Evolutionary conservation across 768 basidiomycete species (phyloP), one percentile per base, ranked within the genome.

Genomic region (Kockovaella imperatae): DNA sequence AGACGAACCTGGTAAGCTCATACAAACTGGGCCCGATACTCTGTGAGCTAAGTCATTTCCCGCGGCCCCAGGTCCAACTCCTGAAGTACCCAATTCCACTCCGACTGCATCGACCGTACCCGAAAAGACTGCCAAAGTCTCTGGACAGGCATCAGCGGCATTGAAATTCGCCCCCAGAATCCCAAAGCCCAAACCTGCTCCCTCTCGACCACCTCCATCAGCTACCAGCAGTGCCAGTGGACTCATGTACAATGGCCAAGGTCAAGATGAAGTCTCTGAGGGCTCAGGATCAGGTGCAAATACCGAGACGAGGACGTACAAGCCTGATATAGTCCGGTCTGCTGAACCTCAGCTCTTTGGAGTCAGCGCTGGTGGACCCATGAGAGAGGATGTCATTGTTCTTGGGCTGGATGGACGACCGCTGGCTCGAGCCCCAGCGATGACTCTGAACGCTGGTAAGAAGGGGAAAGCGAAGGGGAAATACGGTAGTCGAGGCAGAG

Each of bases 101-200:
- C 24, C 40, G 10, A 18, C 25, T 13, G 40, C 7, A 11, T 14
- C 13, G 24, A 7, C 20, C 23, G n/a, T n/a, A n/a, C n/a, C 24
- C 14, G 15, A 20, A 7, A 53, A 53, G 42, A 7, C 38, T 8
- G 26, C 46, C 15, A 49, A 47, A 34, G 28, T 51, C 18, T 31
- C 56, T 20, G 62, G 45, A 13, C 57, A 49, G 29, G 63, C 54
- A 49, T 65, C 68, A 10, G 65, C 68, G 4, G 59, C 64, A 0
- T 44, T 70, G 4, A 59, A 61, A 18, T 70, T 70, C 49, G 68
- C 68, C n/a, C 68, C 68, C 1, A 36, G 66, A 31, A 36, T 67
- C 10, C 51, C 51, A n/a, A 48, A 60, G 41, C 47, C 58, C 0
- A 60, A 56, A 50, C 43, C 58, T 5, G 7, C 47, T 20, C 2